A percentile compares a stretch with the other conserved stretches of the same genome.
phyloP scores from a whole-genome alignment of 2,329 filamentous ascomycete species.

The Trichoderma arundinaceum region DNA sequence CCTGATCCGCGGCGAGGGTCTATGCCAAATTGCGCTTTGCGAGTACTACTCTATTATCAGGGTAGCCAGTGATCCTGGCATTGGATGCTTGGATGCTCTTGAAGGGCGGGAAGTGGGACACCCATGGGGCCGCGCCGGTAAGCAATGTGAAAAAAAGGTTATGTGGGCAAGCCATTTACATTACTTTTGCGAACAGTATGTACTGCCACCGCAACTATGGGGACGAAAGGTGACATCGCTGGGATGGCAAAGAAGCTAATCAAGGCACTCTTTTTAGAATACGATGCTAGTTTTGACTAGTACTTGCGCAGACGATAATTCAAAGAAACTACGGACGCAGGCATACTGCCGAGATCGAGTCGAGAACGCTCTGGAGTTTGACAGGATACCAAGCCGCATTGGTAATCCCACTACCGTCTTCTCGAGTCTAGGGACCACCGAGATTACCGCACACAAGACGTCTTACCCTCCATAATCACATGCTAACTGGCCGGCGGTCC shows the following conservation, averaged over 20 bases:
- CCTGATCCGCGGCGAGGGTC: neutral
- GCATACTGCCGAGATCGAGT: conserved; percentile 11
- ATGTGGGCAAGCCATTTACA: neutral
- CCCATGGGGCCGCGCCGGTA: neutral
- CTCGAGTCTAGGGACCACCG: too few relatives aligned
- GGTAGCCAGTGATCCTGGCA: neutral
- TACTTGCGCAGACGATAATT: too few relatives aligned
- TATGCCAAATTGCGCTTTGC: neutral
- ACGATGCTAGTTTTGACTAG: too few relatives aligned
- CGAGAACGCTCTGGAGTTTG: neutral
- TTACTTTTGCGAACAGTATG: neutral
- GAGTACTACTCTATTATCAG: neutral
- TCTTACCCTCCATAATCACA: too few relatives aligned
- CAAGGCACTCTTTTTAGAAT: neutral
- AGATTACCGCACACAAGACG: too few relatives aligned
- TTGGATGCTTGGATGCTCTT: neutral
- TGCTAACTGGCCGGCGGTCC: too few relatives aligned
- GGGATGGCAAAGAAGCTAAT: neutral
- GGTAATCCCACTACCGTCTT: neutral
- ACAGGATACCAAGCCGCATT: conserved; percentile 3
- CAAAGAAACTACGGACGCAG: neutral
- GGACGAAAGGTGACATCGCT: neutral
- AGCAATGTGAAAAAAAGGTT: neutral
- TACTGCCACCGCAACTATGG: neutral
- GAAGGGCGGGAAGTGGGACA: neutral